Percentiles rank a stretch among this genome's conserved stretches.
Conservation (phyloP, 202 grass and related monocot species). For the Hordeum pubiflorum region DNA sequence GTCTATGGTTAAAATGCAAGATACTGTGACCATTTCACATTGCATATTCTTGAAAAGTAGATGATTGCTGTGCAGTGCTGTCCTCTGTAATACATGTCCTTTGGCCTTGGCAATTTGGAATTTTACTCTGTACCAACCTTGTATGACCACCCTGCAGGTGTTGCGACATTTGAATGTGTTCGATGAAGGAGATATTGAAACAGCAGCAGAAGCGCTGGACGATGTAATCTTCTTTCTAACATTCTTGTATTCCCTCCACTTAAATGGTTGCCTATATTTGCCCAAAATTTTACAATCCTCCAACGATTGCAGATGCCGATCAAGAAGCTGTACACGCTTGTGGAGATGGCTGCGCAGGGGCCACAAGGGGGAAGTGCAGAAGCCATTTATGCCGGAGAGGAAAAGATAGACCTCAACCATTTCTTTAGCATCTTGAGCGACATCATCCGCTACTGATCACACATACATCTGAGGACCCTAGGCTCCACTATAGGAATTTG, state of each 20-base stretch:
- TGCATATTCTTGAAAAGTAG: neutral
- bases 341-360: conserved; percentile 94
- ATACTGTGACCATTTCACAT: neutral
- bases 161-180: conserved; percentile 72
- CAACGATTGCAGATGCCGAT: conserved; percentile 53
- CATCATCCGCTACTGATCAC: conserved; percentile 42
- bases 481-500: conserved; percentile 4
- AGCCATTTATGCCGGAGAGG: conserved; percentile 67
- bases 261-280: conserved; percentile 2
- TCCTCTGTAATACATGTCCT: neutral
- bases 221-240: conserved; percentile 51
- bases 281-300: conserved; percentile 14
- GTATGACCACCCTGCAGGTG: conserved; percentile 44
- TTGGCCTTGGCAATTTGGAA: neutral
- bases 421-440: conserved; percentile 93
- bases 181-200: conserved; percentile 49
- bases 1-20: neutral
- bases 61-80: neutral
- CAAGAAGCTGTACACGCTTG: conserved; percentile 76
- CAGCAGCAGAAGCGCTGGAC: conserved; percentile 71
- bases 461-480: neutral
- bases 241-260: neutral
- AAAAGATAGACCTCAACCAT: conserved; percentile 78
- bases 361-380: conserved; percentile 54
- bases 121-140: neutral